These are phyloP conservation scores for Paraconiothyrium brasiliense DNA, from an alignment of 2,329 filamentous ascomycete genomes.

Conservation along the genomic window DNA sequence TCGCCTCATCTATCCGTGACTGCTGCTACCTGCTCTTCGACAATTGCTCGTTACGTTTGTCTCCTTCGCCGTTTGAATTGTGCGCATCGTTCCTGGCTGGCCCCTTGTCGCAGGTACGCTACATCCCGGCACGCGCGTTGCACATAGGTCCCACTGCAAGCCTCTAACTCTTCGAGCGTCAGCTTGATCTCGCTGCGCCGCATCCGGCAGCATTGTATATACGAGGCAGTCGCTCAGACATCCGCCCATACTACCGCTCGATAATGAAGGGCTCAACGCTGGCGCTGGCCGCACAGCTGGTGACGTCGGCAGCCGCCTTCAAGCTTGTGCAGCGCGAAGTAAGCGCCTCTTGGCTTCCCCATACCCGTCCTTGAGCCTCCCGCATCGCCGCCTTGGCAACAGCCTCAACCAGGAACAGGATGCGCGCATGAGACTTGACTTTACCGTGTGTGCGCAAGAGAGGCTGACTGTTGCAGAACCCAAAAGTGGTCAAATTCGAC, in stretches of 20 bases:
- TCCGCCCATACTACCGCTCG: conserved; percentile 4
- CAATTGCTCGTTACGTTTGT: conserved; percentile 4
- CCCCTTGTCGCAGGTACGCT: conserved; percentile 11
- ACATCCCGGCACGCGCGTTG: conserved; percentile 13
- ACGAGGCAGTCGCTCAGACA: conserved; percentile 9
- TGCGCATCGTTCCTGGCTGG: not conserved
- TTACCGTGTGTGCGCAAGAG: not conserved
- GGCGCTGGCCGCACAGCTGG: conserved; percentile 38
- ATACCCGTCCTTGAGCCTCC: conserved; percentile 18
- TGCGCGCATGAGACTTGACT: not conserved
- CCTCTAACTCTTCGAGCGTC: conserved; percentile 28
- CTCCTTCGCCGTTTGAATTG: not conserved
- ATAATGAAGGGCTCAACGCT: conserved; percentile 45
- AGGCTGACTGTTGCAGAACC: conserved; percentile 42
- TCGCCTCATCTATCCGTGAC: not conserved
- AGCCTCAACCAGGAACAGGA: not conserved
- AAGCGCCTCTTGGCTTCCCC: conserved; percentile 40
- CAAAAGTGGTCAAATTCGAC: conserved; percentile 60
- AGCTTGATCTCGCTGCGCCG: conserved; percentile 16
- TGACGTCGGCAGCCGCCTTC: conserved; percentile 40
- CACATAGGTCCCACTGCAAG: conserved; percentile 5
- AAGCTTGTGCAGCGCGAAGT: conserved; percentile 46
- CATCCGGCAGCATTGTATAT: conserved; percentile 23
- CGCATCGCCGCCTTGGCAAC: conserved; percentile 18
- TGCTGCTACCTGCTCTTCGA: not conserved